phyloP scores from a whole-genome alignment of 306 rosid species.

The cucumber (Cucumis sativus) region Cucumber_9930_V3 NC_026660.2:9348501-9349000 shows the following conservation, averaged over 20 bases:
- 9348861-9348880: constrained; percentile 83
- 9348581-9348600: neutral
- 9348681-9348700: neutral
- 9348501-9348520: neutral
- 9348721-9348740: neutral
- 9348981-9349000: neutral
- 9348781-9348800: neutral
- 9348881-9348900: constrained; percentile 90
- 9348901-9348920: constrained; percentile 78
- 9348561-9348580: neutral
- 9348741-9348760: neutral
- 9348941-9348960: neutral
- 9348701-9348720: neutral
- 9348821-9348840: constrained; percentile 92
- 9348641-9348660: neutral
- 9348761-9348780: neutral
- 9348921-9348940: constrained; percentile 6
- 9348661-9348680: neutral
- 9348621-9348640: neutral
- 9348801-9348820: constrained; percentile 12
- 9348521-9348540: neutral
- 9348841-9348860: constrained; percentile 99
- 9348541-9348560: neutral
- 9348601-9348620: neutral
- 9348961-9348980: neutral